A percentile compares a stretch with the other conserved stretches of the same genome.
These are phyloP conservation scores for Bipolaris oryzae DNA, from an alignment of 2,329 filamentous ascomycete species.

Conservation along the genomic window DNA sequence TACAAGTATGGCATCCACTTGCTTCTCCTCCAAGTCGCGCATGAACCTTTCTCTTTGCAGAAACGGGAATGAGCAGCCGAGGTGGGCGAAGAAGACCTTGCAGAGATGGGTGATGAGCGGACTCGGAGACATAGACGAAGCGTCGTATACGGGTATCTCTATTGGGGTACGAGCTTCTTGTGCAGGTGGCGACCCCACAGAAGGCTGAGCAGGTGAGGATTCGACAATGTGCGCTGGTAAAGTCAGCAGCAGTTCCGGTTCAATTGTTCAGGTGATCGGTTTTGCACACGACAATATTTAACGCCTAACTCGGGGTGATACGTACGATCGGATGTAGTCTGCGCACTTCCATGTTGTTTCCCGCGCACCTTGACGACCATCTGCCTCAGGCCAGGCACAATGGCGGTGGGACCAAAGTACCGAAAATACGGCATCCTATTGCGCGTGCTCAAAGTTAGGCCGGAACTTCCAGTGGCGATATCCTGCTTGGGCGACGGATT, in stretches of 20 bases:
- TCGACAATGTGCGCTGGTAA: constrained; percentile 33
- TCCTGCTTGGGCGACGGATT: constrained; percentile 29
- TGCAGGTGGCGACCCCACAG: constrained; percentile 35
- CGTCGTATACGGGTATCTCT: constrained; percentile 74
- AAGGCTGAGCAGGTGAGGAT: constrained; percentile 44
- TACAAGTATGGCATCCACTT: constrained; percentile 81
- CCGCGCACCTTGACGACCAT: constrained; percentile 82
- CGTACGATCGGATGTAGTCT: constrained; percentile 60
- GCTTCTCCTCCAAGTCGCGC: constrained; percentile 78
- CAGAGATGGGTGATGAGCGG: constrained; percentile 77
- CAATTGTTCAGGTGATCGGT: too few relatives aligned
- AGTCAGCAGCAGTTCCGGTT: constrained; percentile 5
- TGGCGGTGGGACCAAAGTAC: constrained; percentile 89
- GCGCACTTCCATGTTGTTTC: constrained; percentile 63
- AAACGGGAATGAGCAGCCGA: constrained; percentile 88
- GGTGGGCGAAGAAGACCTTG: constrained; percentile 78
- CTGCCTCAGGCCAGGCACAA: constrained; percentile 89
- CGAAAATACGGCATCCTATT: constrained; percentile 85
- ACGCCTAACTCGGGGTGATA: neutral
- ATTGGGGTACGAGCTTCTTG: constrained; percentile 52
- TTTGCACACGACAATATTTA: neutral
- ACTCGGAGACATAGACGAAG: constrained; percentile 72
- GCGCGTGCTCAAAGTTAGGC: constrained; percentile 55
- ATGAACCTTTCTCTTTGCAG: constrained; percentile 74
- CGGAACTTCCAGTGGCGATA: constrained; percentile 20